phyloP scores from a whole-genome alignment of 2,329 filamentous ascomycete genomes.

The Xylariaceae sp. region DNA sequence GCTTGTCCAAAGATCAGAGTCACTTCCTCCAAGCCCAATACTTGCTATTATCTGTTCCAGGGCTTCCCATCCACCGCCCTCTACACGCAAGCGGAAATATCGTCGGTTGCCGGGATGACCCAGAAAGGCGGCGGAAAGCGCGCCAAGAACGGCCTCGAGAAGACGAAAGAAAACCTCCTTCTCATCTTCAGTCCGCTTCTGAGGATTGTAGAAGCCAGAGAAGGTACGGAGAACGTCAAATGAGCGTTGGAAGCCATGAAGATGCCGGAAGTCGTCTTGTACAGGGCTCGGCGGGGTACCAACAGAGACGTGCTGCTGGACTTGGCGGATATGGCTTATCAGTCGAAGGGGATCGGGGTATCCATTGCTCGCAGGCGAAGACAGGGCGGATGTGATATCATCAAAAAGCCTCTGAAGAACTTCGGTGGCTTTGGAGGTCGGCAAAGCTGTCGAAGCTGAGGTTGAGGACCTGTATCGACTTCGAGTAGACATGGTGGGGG shows the following conservation, averaged over 20 bases:
- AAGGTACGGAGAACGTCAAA: constrained; percentile 66
- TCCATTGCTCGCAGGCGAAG: constrained; percentile 28
- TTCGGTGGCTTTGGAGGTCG: constrained; percentile 57
- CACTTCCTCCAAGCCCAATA: constrained; percentile 60
- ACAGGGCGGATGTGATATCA: constrained; percentile 33
- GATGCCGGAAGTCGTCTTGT: constrained; percentile 79
- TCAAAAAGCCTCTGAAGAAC: constrained; percentile 54
- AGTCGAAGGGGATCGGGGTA: constrained; percentile 48
- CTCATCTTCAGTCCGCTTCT: constrained; percentile 55
- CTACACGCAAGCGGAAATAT: constrained; percentile 75
- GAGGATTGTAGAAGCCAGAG: constrained; percentile 72
- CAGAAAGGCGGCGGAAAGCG: constrained; percentile 70
- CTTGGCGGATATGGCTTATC: constrained; percentile 54
- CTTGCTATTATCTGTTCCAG: constrained; percentile 69
- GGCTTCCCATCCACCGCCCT: constrained; percentile 73
- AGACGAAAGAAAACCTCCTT: constrained; percentile 64
- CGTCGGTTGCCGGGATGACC: constrained; percentile 81
- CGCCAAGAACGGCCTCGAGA: constrained; percentile 65
- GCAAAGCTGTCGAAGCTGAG: constrained; percentile 51
- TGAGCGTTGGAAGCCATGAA: constrained; percentile 72
- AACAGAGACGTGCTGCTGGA: constrained; percentile 59
- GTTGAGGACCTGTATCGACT: constrained; percentile 62
- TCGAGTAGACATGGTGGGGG: constrained; percentile 44
- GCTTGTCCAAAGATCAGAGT: constrained; percentile 64
- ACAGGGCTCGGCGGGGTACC: constrained; percentile 40